Conservation (phyloP, 73 alveolate genomes). For the Effrenium voratum region DNA sequence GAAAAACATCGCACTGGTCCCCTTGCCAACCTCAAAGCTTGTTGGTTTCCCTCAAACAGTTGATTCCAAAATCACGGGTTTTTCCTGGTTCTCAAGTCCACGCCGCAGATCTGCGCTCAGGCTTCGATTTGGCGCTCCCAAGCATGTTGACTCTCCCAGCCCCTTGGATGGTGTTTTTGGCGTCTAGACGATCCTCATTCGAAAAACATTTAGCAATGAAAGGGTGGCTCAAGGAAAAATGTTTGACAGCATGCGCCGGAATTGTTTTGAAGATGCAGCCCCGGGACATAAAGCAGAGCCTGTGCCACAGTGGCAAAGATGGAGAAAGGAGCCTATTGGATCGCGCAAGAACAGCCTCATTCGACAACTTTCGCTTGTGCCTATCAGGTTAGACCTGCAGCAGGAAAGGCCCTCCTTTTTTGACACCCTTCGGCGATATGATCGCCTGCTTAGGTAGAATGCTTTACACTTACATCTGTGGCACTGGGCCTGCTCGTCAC, state of each 20-base stretch:
- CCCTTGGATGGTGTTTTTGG: not conserved
- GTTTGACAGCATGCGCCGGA: too few species aligned
- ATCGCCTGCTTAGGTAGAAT: slow-evolving; percentile 46
- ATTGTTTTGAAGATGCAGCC: too few species aligned
- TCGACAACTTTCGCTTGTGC: not conserved
- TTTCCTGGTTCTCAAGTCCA: not conserved
- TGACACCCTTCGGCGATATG: too few species aligned
- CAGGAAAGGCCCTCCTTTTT: too few species aligned
- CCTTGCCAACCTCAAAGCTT: not conserved
- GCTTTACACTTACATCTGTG: slow-evolving; percentile 79
- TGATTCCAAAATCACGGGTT: not conserved
- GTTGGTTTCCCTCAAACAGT: not conserved
- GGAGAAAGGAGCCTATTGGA: too few species aligned
- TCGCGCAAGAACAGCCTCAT: not conserved
- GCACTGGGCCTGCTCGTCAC: slow-evolving; percentile 91
- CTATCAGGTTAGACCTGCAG: too few species aligned
- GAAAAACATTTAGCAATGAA: too few species aligned
- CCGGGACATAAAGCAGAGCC: too few species aligned
- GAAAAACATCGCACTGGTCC: not conserved
- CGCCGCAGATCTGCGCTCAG: not conserved
- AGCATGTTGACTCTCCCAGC: slow-evolving; percentile 64
- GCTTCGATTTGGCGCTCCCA: slow-evolving; percentile 45
- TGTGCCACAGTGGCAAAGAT: too few species aligned
- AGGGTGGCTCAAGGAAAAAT: too few species aligned
- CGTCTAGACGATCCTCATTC: too few species aligned